phyloP scores from a whole-genome alignment of 768 basidiomycete species.

The Auriscalpium microsporum region DNA sequence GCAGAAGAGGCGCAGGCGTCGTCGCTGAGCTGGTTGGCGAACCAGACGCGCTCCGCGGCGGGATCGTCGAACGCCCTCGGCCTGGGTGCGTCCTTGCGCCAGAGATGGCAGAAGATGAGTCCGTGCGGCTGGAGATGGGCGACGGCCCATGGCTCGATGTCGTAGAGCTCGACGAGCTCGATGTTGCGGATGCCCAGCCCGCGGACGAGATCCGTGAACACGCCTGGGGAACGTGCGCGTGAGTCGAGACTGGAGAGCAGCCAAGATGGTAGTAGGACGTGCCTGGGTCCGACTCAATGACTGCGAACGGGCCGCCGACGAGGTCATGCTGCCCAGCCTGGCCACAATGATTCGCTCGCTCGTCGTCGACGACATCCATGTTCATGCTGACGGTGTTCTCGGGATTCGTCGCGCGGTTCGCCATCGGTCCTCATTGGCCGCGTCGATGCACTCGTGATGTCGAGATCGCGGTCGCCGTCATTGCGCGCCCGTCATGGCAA shows the following conservation, averaged over 20 bases:
- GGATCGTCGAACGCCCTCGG: conserved; percentile 33
- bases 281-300: conserved; percentile 44
- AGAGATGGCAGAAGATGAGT: conserved; percentile 57
- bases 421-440: too few species aligned
- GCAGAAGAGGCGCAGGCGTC: conserved; percentile 61
- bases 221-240: conserved; percentile 26
- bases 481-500: too few species aligned
- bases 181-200: conserved; percentile 44
- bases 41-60: conserved; percentile 52
- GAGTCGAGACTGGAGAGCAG: neutral
- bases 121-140: conserved; percentile 51
- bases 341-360: too few species aligned
- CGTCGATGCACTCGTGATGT: too few species aligned
- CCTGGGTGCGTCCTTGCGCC: conserved; percentile 40
- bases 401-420: too few species aligned
- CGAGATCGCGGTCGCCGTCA: too few species aligned
- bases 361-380: too few species aligned
- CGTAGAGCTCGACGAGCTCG: conserved; percentile 51
- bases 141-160: conserved; percentile 57
- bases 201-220: conserved; percentile 50
- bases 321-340: conserved; percentile 28
- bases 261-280: conserved; percentile 1
- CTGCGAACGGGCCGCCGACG: conserved; percentile 54
- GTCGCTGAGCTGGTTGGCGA: conserved; percentile 58
- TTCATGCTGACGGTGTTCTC: too few species aligned